A percentile compares a stretch with the other conserved stretches of the same genome.
These are phyloP conservation scores for Colletotrichum simmondsii DNA, from an alignment of 2,329 filamentous ascomycete species.

Conservation along the genomic window DNA sequence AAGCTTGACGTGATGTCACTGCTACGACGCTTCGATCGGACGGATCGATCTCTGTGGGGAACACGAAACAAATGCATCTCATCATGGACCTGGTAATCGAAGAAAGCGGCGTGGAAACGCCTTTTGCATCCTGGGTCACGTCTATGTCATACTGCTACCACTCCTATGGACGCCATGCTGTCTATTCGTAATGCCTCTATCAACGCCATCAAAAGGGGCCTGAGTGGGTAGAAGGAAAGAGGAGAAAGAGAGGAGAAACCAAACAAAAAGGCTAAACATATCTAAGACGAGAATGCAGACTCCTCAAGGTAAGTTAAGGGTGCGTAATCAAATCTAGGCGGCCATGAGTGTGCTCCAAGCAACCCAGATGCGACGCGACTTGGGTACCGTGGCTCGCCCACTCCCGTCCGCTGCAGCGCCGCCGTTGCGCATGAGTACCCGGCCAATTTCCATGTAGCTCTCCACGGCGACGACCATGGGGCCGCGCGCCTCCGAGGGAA, in stretches of 20 bases:
- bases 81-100: neutral
- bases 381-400: slow-evolving; percentile 55
- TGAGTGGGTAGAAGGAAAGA: neutral
- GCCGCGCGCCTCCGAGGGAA: slow-evolving; percentile 69
- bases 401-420: slow-evolving; percentile 20
- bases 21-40: slow-evolving; percentile 9
- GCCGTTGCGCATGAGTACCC: slow-evolving; percentile 58
- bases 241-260: neutral
- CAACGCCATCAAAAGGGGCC: neutral
- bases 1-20: slow-evolving; percentile 20
- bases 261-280: neutral
- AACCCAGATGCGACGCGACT: slow-evolving; percentile 60
- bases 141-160: neutral
- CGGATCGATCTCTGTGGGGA: neutral
- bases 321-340: neutral
- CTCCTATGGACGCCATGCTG: slow-evolving; percentile 8
- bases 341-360: slow-evolving; percentile 65
- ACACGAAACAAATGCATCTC: neutral
- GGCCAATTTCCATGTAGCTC: slow-evolving; percentile 81
- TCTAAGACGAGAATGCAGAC: neutral
- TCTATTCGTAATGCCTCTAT: slow-evolving; percentile 20
- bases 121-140: neutral
- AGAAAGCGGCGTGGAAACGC: neutral
- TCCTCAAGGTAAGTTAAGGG: neutral
- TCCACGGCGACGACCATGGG: slow-evolving; percentile 77